These are phyloP conservation scores for Alternaria novae-zelandiae DNA, from an alignment of 2,329 filamentous ascomycete genomes.

Conservation along the genomic window DNA sequence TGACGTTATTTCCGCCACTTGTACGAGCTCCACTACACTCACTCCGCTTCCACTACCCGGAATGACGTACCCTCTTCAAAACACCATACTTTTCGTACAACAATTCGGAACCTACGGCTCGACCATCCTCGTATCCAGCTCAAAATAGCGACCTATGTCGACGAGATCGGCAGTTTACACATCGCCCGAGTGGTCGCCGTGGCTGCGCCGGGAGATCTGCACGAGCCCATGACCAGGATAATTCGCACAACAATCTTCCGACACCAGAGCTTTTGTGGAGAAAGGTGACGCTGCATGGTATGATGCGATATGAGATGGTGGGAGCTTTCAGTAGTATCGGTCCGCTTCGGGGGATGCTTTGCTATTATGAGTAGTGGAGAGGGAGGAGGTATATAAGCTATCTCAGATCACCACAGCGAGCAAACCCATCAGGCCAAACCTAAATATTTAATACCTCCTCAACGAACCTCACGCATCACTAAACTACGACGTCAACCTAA, in stretches of 20 bases:
- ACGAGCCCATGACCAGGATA: neutral
- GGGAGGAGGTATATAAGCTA: neutral
- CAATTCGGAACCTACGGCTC: neutral
- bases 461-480: neutral
- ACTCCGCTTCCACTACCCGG: neutral
- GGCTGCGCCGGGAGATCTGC: conserved; percentile 9
- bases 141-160: neutral
- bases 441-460: neutral
- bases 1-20: neutral
- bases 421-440: neutral
- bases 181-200: neutral
- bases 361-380: neutral
- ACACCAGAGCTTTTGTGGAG: neutral
- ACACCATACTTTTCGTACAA: neutral
- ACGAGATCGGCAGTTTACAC: neutral
- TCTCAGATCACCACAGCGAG: no score
- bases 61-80: neutral
- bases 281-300: neutral
- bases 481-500: neutral
- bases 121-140: neutral
- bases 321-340: neutral
- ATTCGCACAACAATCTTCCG: neutral
- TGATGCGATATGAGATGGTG: neutral
- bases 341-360: neutral
- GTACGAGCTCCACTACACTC: neutral